Evolutionary conservation across 148 eudicot species (phyloP), one percentile per base, ranked within the genome.

Genomic region (Bassia scoparia): DNA sequence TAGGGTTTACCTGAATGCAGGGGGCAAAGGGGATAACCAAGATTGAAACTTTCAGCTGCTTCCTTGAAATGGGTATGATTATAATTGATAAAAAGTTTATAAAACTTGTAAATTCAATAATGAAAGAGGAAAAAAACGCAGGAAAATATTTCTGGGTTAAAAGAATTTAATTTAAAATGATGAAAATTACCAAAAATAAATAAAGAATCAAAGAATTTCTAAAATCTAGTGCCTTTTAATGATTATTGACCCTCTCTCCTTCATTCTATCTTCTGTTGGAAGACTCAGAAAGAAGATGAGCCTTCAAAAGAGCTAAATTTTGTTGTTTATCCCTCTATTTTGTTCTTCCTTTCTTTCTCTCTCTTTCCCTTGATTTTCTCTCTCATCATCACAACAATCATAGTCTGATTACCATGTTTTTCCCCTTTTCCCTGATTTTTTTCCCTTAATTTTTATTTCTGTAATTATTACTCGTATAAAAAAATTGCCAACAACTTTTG

Each of bases 1-100:
- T 66, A 70, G 74, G 77, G 75, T 74, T 82, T 74, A 86, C 89
- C 89, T 79, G 80, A 83, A 77, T 73, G 78, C 59, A 72, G 81
- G 77, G 69, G 73, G 71, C 31, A 53, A 77, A 75, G 77, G 49
- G 61, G 58, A 53, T 43, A 61, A 53, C 77, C 75, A 75, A 82
- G 65, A 69, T 34, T 54, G 75, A 48, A 70, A 70, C 74, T 77
- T 69, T 80, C 61, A 55, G 56, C 78, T 44, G 29, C 35, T 63
- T 5, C 5, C 64, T 41, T 69, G 38, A 35, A 35, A 68, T 67
- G 77, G 65, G 46, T 29, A 70, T 52, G 41, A 27, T 34, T 66
- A 44, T 52, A 61, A 61, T 6, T 41, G 34, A 68, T 53, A n/a
- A 67, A 34, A 48, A 54, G 5, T 35, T 8, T 63, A 12, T 38